A percentile compares a stretch with the other conserved stretches of the same genome.
Conservation (phyloP, 495 filamentous ascomycete species). For the Penicillium cosmopolitanum region DNA sequence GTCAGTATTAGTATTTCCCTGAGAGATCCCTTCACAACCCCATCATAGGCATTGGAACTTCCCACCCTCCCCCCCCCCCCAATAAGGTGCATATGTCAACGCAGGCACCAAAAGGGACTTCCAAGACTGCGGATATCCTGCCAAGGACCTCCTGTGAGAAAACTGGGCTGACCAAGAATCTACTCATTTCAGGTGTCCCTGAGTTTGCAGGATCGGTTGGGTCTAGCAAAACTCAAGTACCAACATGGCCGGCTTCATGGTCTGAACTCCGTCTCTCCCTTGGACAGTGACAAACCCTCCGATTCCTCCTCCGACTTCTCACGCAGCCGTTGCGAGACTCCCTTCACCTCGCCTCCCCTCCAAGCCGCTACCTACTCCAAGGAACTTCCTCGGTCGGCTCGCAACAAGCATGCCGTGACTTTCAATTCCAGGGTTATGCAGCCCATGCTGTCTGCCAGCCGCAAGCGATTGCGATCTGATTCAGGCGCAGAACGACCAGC, state of each 20-base stretch:
- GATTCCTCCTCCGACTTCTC: slow-evolving; percentile 76
- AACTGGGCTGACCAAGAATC: slow-evolving; percentile 11
- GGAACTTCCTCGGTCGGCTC: slow-evolving; percentile 49
- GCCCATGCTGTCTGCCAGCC: slow-evolving; percentile 50
- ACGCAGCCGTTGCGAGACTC: slow-evolving; percentile 50
- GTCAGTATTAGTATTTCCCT: slow-evolving; percentile 52
- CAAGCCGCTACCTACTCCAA: slow-evolving; percentile 46
- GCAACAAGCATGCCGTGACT: slow-evolving; percentile 52
- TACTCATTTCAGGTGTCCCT: slow-evolving; percentile 74
- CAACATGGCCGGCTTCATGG: slow-evolving; percentile 68
- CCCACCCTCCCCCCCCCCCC: background rate
- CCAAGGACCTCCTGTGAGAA: background rate
- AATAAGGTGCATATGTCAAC: slow-evolving; percentile 2
- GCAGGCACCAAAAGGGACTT: slow-evolving; percentile 2
- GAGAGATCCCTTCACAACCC: background rate
- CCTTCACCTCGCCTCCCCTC: slow-evolving; percentile 48
- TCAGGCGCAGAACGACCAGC: slow-evolving; percentile 62
- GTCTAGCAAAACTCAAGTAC: slow-evolving; percentile 94
- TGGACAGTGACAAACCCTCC: slow-evolving; percentile 55
- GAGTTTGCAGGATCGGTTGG: slow-evolving; percentile 87
- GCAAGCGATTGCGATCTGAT: slow-evolving; percentile 73
- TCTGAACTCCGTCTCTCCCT: slow-evolving; percentile 55
- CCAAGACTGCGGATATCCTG: slow-evolving; percentile 5
- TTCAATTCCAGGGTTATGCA: slow-evolving; percentile 51
- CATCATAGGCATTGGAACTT: background rate